Evolutionary conservation across 148 eudicot genomes (phyloP).

Genomic region (Bassia scoparia): DNA sequence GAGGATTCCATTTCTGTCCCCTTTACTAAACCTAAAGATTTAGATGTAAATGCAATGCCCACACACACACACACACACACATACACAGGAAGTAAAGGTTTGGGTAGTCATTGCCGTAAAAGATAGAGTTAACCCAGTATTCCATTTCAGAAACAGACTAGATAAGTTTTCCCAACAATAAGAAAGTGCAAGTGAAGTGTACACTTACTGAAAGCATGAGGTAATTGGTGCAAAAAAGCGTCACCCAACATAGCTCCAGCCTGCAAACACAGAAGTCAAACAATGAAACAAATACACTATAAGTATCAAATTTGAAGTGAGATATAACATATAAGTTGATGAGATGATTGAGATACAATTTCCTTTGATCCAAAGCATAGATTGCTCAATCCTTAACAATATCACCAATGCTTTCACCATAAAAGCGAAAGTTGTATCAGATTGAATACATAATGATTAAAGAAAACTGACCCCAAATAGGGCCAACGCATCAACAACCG

Average conservation of each 20-base stretch:
- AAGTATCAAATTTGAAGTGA: background rate
- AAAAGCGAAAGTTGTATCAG: background rate
- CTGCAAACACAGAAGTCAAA: conserved; percentile 37
- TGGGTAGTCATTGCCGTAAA: background rate
- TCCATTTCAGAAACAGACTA: background rate
- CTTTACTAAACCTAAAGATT: too few species aligned
- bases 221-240: conserved; percentile 96
- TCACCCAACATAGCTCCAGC: conserved; percentile 99
- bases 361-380: background rate
- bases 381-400: background rate
- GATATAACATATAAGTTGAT: too few species aligned
- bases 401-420: background rate
- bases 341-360: too few species aligned
- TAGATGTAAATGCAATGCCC: too few species aligned
- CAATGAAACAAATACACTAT: background rate
- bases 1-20: too few species aligned
- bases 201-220: conserved; percentile 66
- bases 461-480: conserved; percentile 78
- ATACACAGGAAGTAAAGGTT: background rate
- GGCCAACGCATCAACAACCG: conserved; percentile 79
- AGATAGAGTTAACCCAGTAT: background rate
- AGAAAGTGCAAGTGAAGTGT: background rate
- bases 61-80: background rate
- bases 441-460: background rate
- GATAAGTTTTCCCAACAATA: background rate